Base-by-base conservation (phyloP, 192 early-diverging fungal species). In the Rhizoclosmatium globosum region DNA sequence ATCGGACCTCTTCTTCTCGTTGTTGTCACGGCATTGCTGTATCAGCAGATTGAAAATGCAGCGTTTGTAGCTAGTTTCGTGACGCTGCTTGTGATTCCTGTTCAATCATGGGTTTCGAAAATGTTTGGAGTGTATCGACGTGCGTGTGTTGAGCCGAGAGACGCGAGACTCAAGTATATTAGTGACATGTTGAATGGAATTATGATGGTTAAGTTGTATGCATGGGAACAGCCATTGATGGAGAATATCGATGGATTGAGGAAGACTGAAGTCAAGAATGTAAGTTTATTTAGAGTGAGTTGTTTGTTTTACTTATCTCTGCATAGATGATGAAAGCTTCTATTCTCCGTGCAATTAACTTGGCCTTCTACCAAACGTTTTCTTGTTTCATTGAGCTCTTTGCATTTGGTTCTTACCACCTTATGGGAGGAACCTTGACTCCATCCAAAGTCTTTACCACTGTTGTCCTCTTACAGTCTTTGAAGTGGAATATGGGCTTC, bases 131-230 rank as follows among this genome's bases (percentile, higher is more conserved):
- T 43, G 41, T 69, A 74, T 31, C 68, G 84, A 21, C 19, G 71
- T 47, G 71, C 59, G 7, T 70, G 62, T 56, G 83, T 85, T 1
- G 57, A 48, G 44, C 76, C 68, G 31, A 64, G 82, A 58, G 84
- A 85, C 64, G 43, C 46, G 13, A 71, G 84, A 31, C 76, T 85
- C 23, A 77, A 78, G 41, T 59, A 44, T 44, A 50, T 85, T 15
- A 82, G 74, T 4, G 84, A 85, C 58, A 82, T 82, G 80, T 50
- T 85, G 1, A 58, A 71, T 23, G 84, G 84, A 43, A 85, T 85
- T n/a, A 53, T 75, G 61, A 69, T 85, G 31, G 81, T 85, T 21
- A 85, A 85, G 67, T 57, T 85, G 21, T 85, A 85, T 69, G 80
- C 79, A 13, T 85, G 84, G 84, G 84, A 85, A 62, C 45, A 57